These are phyloP conservation scores for Xylaria scruposa DNA, from an alignment of 495 filamentous ascomycete species.

Conservation along the genomic window DNA sequence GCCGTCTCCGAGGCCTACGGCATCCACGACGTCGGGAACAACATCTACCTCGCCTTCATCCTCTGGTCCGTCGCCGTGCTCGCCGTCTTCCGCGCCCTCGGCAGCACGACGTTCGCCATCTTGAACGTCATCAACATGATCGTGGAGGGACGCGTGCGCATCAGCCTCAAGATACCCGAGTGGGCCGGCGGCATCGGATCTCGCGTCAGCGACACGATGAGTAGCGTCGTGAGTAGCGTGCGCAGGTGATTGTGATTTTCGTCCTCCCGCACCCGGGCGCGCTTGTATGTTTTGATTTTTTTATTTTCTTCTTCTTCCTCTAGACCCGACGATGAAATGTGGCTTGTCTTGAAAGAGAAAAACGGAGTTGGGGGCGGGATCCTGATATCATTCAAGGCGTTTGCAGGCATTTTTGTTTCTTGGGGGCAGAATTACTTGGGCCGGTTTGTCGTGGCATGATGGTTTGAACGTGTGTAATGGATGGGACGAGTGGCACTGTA, in stretches of 20 bases:
- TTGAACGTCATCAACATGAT: conserved; percentile 83
- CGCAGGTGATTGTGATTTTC: conserved; percentile 25
- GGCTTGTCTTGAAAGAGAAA: not conserved
- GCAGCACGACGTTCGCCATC: conserved; percentile 79
- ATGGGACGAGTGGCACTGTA: not conserved
- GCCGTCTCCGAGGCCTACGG: conserved; percentile 87
- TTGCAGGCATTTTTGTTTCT: conserved; percentile 1
- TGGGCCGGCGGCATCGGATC: conserved; percentile 54
- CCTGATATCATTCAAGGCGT: conserved; percentile 17
- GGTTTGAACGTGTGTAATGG: conserved; percentile 9
- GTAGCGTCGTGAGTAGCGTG: conserved; percentile 49
- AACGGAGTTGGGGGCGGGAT: conserved; percentile 13
- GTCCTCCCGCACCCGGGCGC: not conserved
- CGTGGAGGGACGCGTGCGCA: conserved; percentile 82
- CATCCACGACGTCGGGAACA: conserved; percentile 68
- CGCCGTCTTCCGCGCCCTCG: conserved; percentile 83
- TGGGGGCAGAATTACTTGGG: not conserved
- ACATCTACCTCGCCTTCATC: conserved; percentile 92
- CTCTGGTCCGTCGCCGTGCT: conserved; percentile 90
- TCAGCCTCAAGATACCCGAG: conserved; percentile 55
- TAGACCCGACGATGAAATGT: not conserved
- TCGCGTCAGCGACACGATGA: conserved; percentile 49
- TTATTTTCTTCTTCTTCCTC: not conserved
- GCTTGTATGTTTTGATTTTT: not conserved
- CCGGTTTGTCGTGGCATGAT: not conserved